phyloP scores from a whole-genome alignment of 2,329 filamentous ascomycete genomes.

The Diplodia sapinea region DNA sequence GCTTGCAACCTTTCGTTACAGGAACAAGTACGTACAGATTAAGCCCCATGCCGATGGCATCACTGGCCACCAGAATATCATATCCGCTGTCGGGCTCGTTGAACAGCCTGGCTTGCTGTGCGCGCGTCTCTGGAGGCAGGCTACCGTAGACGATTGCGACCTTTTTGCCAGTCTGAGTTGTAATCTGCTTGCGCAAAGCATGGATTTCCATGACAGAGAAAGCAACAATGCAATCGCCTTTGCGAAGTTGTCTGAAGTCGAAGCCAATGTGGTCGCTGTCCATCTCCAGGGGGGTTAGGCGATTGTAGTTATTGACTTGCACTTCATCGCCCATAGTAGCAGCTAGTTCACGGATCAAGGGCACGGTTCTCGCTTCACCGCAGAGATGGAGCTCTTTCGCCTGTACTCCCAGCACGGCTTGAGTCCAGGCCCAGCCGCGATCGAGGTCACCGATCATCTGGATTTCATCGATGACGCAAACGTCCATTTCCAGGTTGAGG shows the following conservation, averaged over 20 bases:
- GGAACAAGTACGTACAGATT: constrained; percentile 69
- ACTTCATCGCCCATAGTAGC: constrained; percentile 81
- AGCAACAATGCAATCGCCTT: constrained; percentile 88
- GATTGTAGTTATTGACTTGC: constrained; percentile 80
- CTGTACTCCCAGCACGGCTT: constrained; percentile 83
- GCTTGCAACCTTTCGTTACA: constrained; percentile 26
- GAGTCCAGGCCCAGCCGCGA: constrained; percentile 93
- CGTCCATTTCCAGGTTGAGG: constrained; percentile 69
- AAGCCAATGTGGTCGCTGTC: constrained; percentile 68
- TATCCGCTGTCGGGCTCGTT: constrained; percentile 96
- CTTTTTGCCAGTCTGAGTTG: constrained; percentile 74
- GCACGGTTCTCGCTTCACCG: constrained; percentile 82
- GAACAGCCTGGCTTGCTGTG: constrained; percentile 88
- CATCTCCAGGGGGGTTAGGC: constrained; percentile 77
- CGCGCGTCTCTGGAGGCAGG: constrained; percentile 88
- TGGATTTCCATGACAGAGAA: constrained; percentile 87
- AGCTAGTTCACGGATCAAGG: constrained; percentile 78
- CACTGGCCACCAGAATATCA: constrained; percentile 90
- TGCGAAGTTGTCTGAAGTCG: constrained; percentile 71
- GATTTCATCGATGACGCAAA: constrained; percentile 97
- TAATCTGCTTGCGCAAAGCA: constrained; percentile 76
- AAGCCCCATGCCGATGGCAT: constrained; percentile 96
- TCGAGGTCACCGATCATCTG: constrained; percentile 88
- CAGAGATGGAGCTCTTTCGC: constrained; percentile 92
- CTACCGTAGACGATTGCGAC: constrained; percentile 94